Evolutionary conservation across 1,139 yeast genomes (phyloP).

Genomic region (Hyphopichia wangnamkhiaoensis): DNA sequence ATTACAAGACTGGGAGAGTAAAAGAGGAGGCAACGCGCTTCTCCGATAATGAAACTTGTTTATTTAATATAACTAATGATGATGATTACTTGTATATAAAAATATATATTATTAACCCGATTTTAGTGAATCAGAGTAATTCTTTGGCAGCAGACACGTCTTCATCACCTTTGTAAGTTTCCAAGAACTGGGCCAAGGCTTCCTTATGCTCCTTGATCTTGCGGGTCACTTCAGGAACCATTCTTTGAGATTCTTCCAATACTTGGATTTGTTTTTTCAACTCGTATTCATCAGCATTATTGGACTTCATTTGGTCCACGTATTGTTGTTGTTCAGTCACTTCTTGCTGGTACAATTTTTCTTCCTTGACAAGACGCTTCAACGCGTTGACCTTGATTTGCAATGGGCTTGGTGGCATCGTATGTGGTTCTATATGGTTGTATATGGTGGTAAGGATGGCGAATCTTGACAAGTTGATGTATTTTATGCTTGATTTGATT

Average conservation of each 20-base stretch:
- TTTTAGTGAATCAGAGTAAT: slow-evolving; percentile 14
- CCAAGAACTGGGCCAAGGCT: slow-evolving; percentile 36
- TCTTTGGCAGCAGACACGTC: slow-evolving; percentile 44
- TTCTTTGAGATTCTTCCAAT: slow-evolving; percentile 64
- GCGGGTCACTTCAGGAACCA: slow-evolving; percentile 61
- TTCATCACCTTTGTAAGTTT: slow-evolving; percentile 48
- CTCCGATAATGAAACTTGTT: too few species aligned
- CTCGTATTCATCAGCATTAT: slow-evolving; percentile 65
- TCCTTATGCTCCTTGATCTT: slow-evolving; percentile 53
- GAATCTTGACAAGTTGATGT: too few species aligned
- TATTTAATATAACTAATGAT: too few species aligned
- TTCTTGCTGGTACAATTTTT: slow-evolving; percentile 63
- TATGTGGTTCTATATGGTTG: slow-evolving; percentile 1
- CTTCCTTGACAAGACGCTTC: slow-evolving; percentile 73
- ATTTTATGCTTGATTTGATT: too few species aligned
- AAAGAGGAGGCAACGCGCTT: slow-evolving; percentile 11
- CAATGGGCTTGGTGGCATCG: slow-evolving; percentile 74
- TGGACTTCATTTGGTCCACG: slow-evolving; percentile 43
- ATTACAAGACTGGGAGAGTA: slow-evolving; percentile 60
- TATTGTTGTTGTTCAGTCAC: slow-evolving; percentile 58
- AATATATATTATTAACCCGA: too few species aligned
- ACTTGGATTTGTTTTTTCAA: slow-evolving; percentile 67
- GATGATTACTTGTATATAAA: too few species aligned
- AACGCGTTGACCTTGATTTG: slow-evolving; percentile 79
- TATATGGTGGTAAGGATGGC: not conserved